A percentile compares a stretch with the other conserved stretches of the same genome.
phyloP scores from a whole-genome alignment of 495 filamentous ascomycete species.

The Trichoderma erinaceum region DNA sequence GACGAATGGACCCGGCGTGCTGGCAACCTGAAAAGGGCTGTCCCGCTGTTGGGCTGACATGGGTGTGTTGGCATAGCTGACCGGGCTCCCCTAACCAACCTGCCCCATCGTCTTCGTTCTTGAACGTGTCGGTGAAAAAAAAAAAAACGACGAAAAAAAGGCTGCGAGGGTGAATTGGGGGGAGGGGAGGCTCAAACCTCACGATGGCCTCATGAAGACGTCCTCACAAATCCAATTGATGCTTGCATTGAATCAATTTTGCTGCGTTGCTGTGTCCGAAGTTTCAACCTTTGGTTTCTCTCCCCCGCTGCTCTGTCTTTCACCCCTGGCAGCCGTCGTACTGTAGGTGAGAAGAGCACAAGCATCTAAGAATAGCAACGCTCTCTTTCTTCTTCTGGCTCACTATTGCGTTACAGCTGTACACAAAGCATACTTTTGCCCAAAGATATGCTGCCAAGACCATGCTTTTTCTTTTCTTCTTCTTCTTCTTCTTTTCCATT shows the following conservation, averaged over 20 bases:
- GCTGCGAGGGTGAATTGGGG: neutral
- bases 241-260: neutral
- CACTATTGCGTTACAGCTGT: neutral
- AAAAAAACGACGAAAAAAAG: too few species aligned
- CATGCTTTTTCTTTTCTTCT: neutral
- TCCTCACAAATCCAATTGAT: neutral
- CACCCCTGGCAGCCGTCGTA: neutral
- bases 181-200: neutral
- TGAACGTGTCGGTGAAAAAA: neutral
- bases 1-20: constrained; percentile 12
- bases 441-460: neutral
- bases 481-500: neutral
- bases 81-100: neutral
- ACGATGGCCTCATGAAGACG: constrained; percentile 4
- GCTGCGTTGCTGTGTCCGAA: neutral
- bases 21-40: constrained; percentile 14
- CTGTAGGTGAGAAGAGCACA: constrained; percentile 10
- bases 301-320: neutral
- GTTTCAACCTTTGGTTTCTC: neutral
- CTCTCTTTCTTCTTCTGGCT: neutral
- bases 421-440: neutral
- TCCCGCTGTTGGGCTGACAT: constrained; percentile 14
- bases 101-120: neutral
- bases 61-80: constrained; percentile 13
- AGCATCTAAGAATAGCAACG: neutral